Conservation (phyloP, 2,329 filamentous ascomycete genomes). For the Colletotrichum sp. region DNA sequence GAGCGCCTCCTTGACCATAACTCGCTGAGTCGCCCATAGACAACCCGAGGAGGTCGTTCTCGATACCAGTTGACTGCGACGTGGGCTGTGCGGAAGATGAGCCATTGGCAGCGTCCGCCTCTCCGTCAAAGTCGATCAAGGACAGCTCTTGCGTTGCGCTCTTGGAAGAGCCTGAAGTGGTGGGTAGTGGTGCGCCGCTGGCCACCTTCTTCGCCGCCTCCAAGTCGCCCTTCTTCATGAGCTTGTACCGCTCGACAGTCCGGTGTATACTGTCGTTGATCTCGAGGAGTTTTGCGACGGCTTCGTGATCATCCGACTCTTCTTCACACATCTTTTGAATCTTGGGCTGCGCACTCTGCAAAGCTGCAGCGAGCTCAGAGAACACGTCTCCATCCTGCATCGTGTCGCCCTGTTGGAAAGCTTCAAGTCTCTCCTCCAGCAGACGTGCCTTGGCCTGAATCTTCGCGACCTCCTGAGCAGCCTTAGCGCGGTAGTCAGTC, state of each 20-base stretch:
- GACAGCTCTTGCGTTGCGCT: conserved; percentile 78
- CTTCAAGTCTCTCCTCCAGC: conserved; percentile 89
- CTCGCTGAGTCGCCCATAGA: conserved; percentile 73
- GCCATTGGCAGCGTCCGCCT: conserved; percentile 56
- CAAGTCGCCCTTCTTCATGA: conserved; percentile 94
- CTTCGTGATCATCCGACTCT: conserved; percentile 95
- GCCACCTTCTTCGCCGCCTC: conserved; percentile 84
- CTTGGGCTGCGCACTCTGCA: conserved; percentile 95
- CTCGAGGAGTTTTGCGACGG: conserved; percentile 91
- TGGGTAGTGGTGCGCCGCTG: conserved; percentile 66
- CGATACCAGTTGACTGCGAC: conserved; percentile 69
- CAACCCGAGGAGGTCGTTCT: conserved; percentile 89
- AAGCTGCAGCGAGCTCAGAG: conserved; percentile 84
- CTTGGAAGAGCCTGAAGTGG: conserved; percentile 46
- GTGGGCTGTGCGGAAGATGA: conserved; percentile 36
- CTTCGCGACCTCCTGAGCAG: conserved; percentile 91
- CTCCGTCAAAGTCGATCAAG: conserved; percentile 86
- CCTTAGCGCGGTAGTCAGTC: conserved; percentile 97
- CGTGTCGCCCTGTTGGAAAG: conserved; percentile 80
- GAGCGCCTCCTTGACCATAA: conserved; percentile 79
- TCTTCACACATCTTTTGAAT: conserved; percentile 99
- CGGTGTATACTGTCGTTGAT: conserved; percentile 99
- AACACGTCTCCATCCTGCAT: conserved; percentile 73
- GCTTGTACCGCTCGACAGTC: conserved; percentile 92
- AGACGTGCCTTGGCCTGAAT: conserved; percentile 95